These are phyloP conservation scores for Verticillium isaacii DNA, from an alignment of 2,329 filamentous ascomycete genomes.

Conservation along the genomic window DNA sequence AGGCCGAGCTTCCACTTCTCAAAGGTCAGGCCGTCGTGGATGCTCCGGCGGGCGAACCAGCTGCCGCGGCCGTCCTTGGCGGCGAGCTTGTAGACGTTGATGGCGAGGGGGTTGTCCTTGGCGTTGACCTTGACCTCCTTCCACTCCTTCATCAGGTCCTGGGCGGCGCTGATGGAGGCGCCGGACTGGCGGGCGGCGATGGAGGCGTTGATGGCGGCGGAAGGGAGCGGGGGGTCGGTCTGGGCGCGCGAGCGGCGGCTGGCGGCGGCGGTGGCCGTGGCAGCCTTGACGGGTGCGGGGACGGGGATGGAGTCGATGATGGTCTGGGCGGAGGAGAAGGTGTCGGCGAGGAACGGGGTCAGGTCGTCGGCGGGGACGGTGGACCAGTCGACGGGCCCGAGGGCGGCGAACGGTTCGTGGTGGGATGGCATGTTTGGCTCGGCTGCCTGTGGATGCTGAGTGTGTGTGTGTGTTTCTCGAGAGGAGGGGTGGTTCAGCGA, in stretches of 20 bases:
- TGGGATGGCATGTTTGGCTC: slow-evolving; percentile 43
- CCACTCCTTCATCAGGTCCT: slow-evolving; percentile 73
- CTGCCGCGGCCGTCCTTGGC: slow-evolving; percentile 77
- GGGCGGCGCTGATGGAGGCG: slow-evolving; percentile 41
- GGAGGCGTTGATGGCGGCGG: slow-evolving; percentile 48
- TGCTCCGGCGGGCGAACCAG: slow-evolving; percentile 84
- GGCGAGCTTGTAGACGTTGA: slow-evolving; percentile 74
- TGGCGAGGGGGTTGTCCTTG: slow-evolving; percentile 69
- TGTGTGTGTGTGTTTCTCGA: neutral
- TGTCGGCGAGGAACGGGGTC: slow-evolving; percentile 47
- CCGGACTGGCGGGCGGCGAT: slow-evolving; percentile 31
- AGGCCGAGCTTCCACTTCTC: slow-evolving; percentile 73
- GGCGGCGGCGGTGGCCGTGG: slow-evolving; percentile 41
- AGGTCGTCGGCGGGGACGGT: slow-evolving; percentile 41
- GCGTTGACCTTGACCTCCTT: slow-evolving; percentile 72
- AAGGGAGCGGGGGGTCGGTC: slow-evolving; percentile 47
- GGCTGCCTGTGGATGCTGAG: neutral
- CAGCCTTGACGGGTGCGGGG: slow-evolving; percentile 21
- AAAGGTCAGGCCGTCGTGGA: slow-evolving; percentile 76
- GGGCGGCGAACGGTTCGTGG: slow-evolving; percentile 53
- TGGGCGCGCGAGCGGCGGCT: slow-evolving; percentile 50
- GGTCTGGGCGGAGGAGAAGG: slow-evolving; percentile 64
- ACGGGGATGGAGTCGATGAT: slow-evolving; percentile 72
- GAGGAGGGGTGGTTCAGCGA: neutral
- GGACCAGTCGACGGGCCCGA: slow-evolving; percentile 52